Evolutionary conservation across 2,329 filamentous ascomycete genomes (phyloP), one percentile per base, ranked within the genome.

Genomic region (Mariannaea sp.): DNA sequence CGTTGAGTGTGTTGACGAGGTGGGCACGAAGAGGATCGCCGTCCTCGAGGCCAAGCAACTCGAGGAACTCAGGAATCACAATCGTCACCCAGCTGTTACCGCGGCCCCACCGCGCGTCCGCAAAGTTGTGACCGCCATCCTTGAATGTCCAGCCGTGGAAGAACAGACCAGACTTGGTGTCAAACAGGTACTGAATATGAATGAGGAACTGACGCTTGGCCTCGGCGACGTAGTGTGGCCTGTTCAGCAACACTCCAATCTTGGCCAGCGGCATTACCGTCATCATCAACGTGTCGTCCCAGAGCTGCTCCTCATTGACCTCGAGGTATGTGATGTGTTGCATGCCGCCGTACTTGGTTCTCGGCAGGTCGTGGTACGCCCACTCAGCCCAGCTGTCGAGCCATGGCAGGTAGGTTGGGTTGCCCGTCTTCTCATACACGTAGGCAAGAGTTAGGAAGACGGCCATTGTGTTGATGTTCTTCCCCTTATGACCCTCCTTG

Each of bases 271-370:
- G 89, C 71, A 92, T 75, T 5, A 91, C 89, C 1, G 88, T 92
- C 89, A 93, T 93, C 89, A 93, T 92, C 38, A 93, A 77, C 5
- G 89, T 93, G 68, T 93, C 89, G 61, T 92, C 89, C 89, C 89
- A 93, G 17, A 92, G 77, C 74, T 92, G 87, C 68, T 90, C 80
- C 57, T 85, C 78, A 70, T 93, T 91, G 58, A 82, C 79, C 2
- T 83, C 80, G 26, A 86, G 72, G 62, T 92, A 92, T 0, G 89
- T 92, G 56, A 87, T 82, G 71, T 89, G 88, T 70, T 91, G 88
- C 77, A 91, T 88, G 52, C 86, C 79, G 40, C 85, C 88, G 66
- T 84, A 86, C 43, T 81, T 82, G 1, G 89, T 92, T 33, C 88
- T 80, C 10, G 84, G 83, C 22, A 92, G 79, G 44, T 90, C 89